Conservation (phyloP, 164 flowering plant genomes). For the Aristolochia fimbriata region DNA sequence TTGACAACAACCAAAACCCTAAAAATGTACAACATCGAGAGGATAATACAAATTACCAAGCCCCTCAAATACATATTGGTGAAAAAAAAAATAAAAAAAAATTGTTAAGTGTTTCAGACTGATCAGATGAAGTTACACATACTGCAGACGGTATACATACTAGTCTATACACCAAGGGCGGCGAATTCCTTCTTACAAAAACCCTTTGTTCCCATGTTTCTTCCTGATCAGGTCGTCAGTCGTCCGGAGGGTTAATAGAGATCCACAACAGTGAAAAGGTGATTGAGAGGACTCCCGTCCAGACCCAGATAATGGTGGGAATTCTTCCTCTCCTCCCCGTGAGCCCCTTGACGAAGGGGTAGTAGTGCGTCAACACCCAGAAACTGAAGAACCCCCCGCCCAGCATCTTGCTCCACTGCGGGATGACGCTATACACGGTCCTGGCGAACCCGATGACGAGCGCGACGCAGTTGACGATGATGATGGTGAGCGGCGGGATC, state of each 20-base stretch:
- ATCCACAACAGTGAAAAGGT: slow-evolving; percentile 56
- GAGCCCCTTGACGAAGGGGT: slow-evolving; percentile 57
- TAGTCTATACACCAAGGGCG: too few species aligned
- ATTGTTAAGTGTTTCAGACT: too few species aligned
- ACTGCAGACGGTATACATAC: too few species aligned
- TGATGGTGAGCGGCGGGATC: slow-evolving; percentile 52
- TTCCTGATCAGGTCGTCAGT: background rate
- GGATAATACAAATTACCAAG: too few species aligned
- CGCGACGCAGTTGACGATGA: slow-evolving; percentile 42
- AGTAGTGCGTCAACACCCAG: slow-evolving; percentile 68
- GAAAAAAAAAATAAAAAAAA: too few species aligned
- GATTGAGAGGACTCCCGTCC: slow-evolving; percentile 53
- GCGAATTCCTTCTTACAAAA: too few species aligned
- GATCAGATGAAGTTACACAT: too few species aligned
- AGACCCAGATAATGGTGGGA: slow-evolving; percentile 53
- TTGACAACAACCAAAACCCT: too few species aligned
- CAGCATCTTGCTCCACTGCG: slow-evolving; percentile 47
- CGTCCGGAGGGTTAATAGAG: slow-evolving; percentile 41
- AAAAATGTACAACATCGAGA: too few species aligned
- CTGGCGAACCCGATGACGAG: slow-evolving; percentile 42
- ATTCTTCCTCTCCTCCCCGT: slow-evolving; percentile 54
- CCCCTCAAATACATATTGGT: too few species aligned
- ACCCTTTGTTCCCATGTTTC: too few species aligned
- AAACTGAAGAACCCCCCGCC: slow-evolving; percentile 59
- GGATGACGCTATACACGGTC: slow-evolving; percentile 53